Base-by-base conservation (phyloP, 768 basidiomycete genomes). In the Amanita rimosa region DNA sequence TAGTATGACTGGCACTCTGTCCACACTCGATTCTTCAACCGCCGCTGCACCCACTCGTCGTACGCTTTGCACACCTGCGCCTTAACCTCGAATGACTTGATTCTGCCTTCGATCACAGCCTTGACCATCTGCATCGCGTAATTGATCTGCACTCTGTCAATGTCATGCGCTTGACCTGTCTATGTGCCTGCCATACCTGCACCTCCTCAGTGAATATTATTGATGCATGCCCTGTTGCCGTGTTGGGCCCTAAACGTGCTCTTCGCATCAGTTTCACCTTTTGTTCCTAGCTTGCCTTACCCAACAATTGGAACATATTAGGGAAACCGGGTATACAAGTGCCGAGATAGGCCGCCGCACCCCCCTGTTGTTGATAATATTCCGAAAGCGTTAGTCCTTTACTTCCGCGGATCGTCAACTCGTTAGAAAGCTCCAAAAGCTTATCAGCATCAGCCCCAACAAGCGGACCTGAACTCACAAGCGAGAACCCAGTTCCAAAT, bases 1-100 rank as follows among this genome's bases (percentile, higher is more conserved):
- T 81, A 81, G 57, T 73, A 79, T 40, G 77, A 79, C 24, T 62
- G 57, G 61, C 78, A 80, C 21, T 71, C 68, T 34, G 68, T 67
- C 71, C 74, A 79, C 44, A 79, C 76, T 33, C 75, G 73, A 21
- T 53, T 64, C 47, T 58, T 54, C 41, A 81, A 62, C 31, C 75
- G 69, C 17, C 55, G 55, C 54, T 76, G 75, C 51, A 83, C 52
- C 71, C 72, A 73, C 34, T 54, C 59, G 51, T 81, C 77, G 60
- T 81, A 81, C 46, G 60, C 54, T 41, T 70, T 67, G 27, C 72
- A 71, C 4, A 70, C 73, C 21, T 71, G 64, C 37, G 69, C 62
- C 21, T 60, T 72, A 9, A 79, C 65, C 52, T 72, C 72, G 49
- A 80, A 69, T 9, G 75, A 74, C 57, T 67, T 70, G 19, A 70